Percentiles rank a stretch among this genome's conserved stretches.
These are phyloP conservation scores for Kuraishia floccosa DNA, from an alignment of 805 yeast species.

Conservation along the genomic window DNA sequence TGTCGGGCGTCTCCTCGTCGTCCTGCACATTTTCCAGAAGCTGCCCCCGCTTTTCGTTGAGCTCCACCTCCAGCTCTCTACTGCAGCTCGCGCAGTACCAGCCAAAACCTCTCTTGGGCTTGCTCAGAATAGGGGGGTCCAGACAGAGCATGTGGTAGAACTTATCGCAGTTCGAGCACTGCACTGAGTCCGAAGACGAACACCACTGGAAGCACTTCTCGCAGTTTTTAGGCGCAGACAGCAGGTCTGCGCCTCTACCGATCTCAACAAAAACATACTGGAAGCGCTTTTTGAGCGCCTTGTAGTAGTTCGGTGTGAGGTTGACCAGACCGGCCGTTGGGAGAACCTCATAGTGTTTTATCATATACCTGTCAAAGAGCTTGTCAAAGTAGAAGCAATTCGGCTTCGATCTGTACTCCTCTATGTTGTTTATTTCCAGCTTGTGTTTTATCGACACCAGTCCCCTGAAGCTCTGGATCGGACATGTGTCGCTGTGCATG, in stretches of 20 bases:
- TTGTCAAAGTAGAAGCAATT: conserved; percentile 77
- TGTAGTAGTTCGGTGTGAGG: conserved; percentile 47
- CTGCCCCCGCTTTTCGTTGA: conserved; percentile 22
- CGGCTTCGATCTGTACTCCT: conserved; percentile 43
- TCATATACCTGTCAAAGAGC: conserved; percentile 78
- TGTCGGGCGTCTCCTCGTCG: not conserved
- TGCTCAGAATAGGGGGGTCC: conserved; percentile 69
- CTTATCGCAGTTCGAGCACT: conserved; percentile 67
- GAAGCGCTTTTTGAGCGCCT: conserved; percentile 55
- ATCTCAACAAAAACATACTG: conserved; percentile 67
- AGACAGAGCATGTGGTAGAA: conserved; percentile 75
- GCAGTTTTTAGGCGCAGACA: conserved; percentile 59
- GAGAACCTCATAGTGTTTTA: conserved; percentile 68
- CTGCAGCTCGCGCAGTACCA: conserved; percentile 84
- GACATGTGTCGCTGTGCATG: conserved; percentile 78
- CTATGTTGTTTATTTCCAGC: conserved; percentile 51
- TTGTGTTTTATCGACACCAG: conserved; percentile 58
- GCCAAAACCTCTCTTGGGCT: conserved; percentile 80
- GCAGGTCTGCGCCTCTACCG: conserved; percentile 50
- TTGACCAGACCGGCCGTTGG: conserved; percentile 48
- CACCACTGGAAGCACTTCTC: conserved; percentile 83
- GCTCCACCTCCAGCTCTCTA: conserved; percentile 38
- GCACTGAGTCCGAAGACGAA: conserved; percentile 55
- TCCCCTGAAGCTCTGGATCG: conserved; percentile 67
- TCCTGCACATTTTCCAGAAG: conserved; percentile 14